Percentiles rank a stretch among this genome's conserved stretches.
Conservation (phyloP, 2,329 filamentous ascomycete genomes). For the Pseudocercospora ulei region DNA sequence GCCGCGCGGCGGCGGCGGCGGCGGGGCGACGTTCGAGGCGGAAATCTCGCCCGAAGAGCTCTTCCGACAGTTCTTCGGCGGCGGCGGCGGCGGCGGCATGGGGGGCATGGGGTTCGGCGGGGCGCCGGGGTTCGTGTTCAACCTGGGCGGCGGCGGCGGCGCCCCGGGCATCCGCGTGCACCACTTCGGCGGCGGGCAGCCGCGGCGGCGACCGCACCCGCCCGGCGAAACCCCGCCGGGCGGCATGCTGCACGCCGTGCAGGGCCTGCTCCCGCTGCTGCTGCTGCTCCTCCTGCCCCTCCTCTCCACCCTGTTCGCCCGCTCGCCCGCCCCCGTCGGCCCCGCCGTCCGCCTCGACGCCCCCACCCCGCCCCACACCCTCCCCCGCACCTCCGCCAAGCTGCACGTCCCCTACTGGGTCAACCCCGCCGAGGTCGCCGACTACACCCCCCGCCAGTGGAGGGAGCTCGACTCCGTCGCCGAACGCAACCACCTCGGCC, state of each 20-base stretch:
- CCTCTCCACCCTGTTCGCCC: conserved; percentile 67
- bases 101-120: too few relatives aligned
- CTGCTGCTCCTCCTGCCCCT: conserved; percentile 69
- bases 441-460: conserved; percentile 60
- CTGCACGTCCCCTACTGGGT: conserved; percentile 76
- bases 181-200: conserved; percentile 76
- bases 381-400: conserved; percentile 59
- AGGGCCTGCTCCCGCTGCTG: conserved; percentile 62
- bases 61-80: conserved; percentile 94
- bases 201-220: conserved; percentile 63
- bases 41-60: conserved; percentile 94
- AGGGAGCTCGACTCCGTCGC: conserved; percentile 65
- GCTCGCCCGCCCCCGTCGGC: conserved; percentile 48
- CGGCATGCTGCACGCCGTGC: conserved; percentile 39
- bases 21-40: conserved; percentile 63
- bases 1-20: conserved; percentile 37
- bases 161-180: conserved; percentile 85
- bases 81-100: conserved; percentile 41
- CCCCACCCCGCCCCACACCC: conserved; percentile 60
- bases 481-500: conserved; percentile 61
- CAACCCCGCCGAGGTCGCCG: conserved; percentile 64
- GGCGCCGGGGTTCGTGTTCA: conserved; percentile 88
- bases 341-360: conserved; percentile 69
- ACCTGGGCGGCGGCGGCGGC: conserved; percentile 70
- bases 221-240: conserved; percentile 44